Evolutionary conservation across 176 grass and related monocot species (phyloP).

Genomic region (Elymus sibiricus): DNA sequence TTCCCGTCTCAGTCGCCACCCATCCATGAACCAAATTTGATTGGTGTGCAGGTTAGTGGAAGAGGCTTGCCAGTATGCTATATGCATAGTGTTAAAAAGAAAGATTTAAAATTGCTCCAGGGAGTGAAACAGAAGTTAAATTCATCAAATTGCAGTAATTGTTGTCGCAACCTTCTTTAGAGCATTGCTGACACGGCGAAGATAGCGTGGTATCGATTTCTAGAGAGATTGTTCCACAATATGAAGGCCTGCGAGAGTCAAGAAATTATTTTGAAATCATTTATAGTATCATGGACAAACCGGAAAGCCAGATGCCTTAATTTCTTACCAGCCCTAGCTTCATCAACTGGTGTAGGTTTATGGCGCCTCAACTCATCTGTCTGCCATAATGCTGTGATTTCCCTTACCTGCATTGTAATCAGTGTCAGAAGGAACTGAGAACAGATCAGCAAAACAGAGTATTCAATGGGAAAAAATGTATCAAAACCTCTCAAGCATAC

Average conservation of each 20-base stretch:
- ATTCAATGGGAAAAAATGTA: not conserved
- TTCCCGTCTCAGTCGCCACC: constrained; percentile 92
- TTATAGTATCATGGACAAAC: constrained; percentile 13
- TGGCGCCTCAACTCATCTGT: constrained; percentile 94
- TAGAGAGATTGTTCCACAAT: constrained; percentile 99
- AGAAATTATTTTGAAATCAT: constrained; percentile 1
- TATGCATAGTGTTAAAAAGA: not conserved
- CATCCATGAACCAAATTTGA: constrained; percentile 99
- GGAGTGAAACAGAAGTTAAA: constrained; percentile 1
- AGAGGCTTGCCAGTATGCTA: constrained; percentile 88
- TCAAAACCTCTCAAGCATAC: constrained; percentile 42
- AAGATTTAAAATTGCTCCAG: not conserved
- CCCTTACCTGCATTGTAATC: constrained; percentile 49
- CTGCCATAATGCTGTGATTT: constrained; percentile 95
- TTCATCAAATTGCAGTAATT: not conserved
- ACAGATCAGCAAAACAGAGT: not conserved
- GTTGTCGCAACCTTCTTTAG: constrained; percentile 71
- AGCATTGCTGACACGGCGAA: constrained; percentile 91
- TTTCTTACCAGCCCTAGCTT: constrained; percentile 77
- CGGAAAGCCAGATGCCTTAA: not conserved
- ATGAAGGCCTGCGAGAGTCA: constrained; percentile 54
- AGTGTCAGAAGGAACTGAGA: not conserved
- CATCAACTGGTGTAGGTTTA: constrained; percentile 95
- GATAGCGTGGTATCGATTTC: constrained; percentile 88
- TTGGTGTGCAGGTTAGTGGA: constrained; percentile 89